Conservation (phyloP, 73 alveolate genomes). For the Paramecium caudatum region DNA sequence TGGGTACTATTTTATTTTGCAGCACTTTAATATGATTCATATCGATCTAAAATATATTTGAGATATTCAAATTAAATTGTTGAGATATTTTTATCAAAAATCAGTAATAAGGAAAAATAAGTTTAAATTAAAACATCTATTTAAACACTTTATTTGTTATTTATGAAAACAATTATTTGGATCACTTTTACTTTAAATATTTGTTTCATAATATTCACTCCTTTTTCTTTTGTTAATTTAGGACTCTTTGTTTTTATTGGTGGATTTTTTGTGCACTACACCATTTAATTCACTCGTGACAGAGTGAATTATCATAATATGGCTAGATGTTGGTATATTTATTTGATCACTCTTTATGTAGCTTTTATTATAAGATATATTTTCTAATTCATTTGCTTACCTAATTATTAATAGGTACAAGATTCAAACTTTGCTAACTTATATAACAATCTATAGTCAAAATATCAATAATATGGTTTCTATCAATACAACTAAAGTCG, state of each 20-base stretch:
- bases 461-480: constrained; percentile 31
- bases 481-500: not conserved
- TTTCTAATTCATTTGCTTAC: constrained; percentile 43
- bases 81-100: not conserved
- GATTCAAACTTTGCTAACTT: not conserved
- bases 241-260: constrained; percentile 34
- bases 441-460: not conserved
- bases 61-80: constrained; percentile 44
- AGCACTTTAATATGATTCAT: constrained; percentile 50
- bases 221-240: constrained; percentile 46
- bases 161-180: constrained; percentile 54
- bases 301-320: constrained; percentile 3
- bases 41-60: constrained; percentile 11
- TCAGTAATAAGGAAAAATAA: not conserved
- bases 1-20: constrained; percentile 65
- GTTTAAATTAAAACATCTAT: not conserved
- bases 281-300: not conserved
- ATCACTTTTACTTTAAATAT: constrained; percentile 46
- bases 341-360: not conserved
- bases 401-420: not conserved
- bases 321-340: constrained; percentile 55
- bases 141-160: not conserved
- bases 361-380: constrained; percentile 54
- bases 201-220: constrained; percentile 49
- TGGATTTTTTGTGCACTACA: constrained; percentile 1